Evolutionary conservation across 1,139 yeast species (phyloP), one percentile per base, ranked within the genome.

Genomic region (Taphrina pruni): DNA sequence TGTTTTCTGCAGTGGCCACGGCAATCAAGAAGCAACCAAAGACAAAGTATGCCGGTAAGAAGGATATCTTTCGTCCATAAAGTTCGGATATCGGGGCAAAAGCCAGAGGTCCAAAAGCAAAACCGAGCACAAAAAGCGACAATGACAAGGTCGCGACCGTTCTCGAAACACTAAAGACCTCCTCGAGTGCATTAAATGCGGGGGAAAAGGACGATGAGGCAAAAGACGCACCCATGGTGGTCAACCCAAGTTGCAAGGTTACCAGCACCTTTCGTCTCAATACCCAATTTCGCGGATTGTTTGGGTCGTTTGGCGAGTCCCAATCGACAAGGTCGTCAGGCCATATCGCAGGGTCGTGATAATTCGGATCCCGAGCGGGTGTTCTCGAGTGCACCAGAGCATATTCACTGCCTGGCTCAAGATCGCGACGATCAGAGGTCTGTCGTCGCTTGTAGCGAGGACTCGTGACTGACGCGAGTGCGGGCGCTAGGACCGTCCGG

Each of bases 131-230:
- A 72, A 87, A 84, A 17, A 88, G 83, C 8, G 89, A 76, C 6
- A 92, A 93, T 0, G 94, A 92, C 20, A 88, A 75, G 0, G 88
- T 85, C 0, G 95, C 85, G n/a, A 95, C 96, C 66, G 92, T 91
- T 17, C 89, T 88, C 70, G 88, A 88, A 43, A 90, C 87, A 65
- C 89, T 81, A 70, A 85, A 84, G 38, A 83, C 82, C 26, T 77
- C 76, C 75, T 80, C 78, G 57, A 87, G 75, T 38, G 79, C 74
- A 11, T 76, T 77, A 76, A 82, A 73, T 17, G 87, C 88, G 0
- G 90, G 88, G 0, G 89, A 83, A 73, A 84, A 86, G 36, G 86
- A 83, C 0, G 89, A 86, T 0, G 89, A 81, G 5, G 86, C 88
- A 82, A 86, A 84, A 73, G 87, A 87, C 2, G 86, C 86, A 4